phyloP scores from a whole-genome alignment of 345 rosid species.

The Citrus sinensis region DVS_A1.0 CM039161.1:2746501-2747000 shows the following conservation, averaged over 20 bases:
- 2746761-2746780: conserved; percentile 2
- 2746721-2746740: conserved; percentile 49
- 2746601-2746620: conserved; percentile 13
- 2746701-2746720: conserved; percentile 58
- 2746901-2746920: not conserved
- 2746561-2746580: not conserved
- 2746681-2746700: conserved; percentile 26
- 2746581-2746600: not conserved
- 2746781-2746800: not conserved
- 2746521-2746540: not conserved
- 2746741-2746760: conserved; percentile 68
- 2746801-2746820: not conserved
- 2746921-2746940: not conserved
- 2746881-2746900: not conserved
- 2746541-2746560: not conserved
- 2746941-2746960: not conserved
- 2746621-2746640: conserved; percentile 72
- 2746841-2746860: not conserved
- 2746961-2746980: not conserved
- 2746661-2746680: conserved; percentile 37
- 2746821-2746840: not conserved
- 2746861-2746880: not conserved
- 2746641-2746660: conserved; percentile 53
- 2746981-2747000: not conserved
- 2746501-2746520: conserved; percentile 2